Evolutionary conservation across 2,329 filamentous ascomycete species (phyloP), one percentile per base, ranked within the genome.

Genomic region (Catunica adiposa): DNA sequence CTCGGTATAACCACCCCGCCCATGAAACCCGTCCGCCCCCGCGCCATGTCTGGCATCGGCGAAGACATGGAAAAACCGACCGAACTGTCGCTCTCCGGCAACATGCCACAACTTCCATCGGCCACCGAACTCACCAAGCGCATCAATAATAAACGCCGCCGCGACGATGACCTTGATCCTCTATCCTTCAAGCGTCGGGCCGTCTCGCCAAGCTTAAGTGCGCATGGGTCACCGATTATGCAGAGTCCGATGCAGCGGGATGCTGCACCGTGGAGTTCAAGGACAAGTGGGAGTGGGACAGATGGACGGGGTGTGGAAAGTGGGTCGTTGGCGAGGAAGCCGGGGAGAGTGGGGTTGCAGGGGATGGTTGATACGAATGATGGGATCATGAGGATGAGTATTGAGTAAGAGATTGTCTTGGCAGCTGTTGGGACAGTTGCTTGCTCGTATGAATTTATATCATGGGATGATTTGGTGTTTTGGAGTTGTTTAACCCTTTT

Each of bases 291-390:
- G 60, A 77, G 68, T 62, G 80, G 70, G 55, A 77, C 72, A 60
- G 75, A 61, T 70, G 75, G 54, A 68, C 70, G 40, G 71, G 72
- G 2, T 74, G 73, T 56, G 66, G 64, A 58, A 56, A 61, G 63
- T 47, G 63, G 64, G 23, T 40, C 70, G 72, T 8, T 63, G 60
- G 11, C 53, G 76, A 75, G 56, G 71, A 73, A 75, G 62, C 77
- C 75, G 66, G 83, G 73, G 60, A 69, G 86, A 34, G 74, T 94
- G 14, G 88, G 88, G 7, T 76, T 94, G 62, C 89, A 96, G 68
- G 88, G 89, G 1, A 96, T 97, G 89, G 84, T 80, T 17, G 90
- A 96, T 68, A 90, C 90, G n/a, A 88, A 88, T 65, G 90, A 96
- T 66, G 86, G 89, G 1, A 75, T 96, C 61, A 95, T 95, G 84